Percentiles rank a stretch among this genome's conserved stretches.
Conservation (phyloP, 2,329 filamentous ascomycete genomes). For the Hypoxylon sp. region DNA sequence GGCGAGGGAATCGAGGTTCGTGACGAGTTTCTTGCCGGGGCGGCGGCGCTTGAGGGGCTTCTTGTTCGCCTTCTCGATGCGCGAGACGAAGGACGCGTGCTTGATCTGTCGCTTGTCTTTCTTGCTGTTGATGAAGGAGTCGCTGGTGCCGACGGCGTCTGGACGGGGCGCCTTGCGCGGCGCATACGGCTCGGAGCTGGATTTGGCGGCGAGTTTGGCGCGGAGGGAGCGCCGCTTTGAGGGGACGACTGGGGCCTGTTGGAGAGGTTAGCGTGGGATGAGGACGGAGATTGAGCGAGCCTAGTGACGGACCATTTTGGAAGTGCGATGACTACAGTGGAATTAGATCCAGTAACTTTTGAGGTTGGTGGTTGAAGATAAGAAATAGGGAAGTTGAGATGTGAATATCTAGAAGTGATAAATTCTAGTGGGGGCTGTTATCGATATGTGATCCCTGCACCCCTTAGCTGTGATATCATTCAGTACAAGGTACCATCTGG, state of each 20-base stretch:
- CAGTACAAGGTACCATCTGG: no score
- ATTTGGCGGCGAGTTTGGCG: constrained; percentile 66
- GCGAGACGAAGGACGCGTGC: constrained; percentile 82
- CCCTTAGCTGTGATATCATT: not conserved
- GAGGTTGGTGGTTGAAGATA: not conserved
- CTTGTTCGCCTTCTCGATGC: constrained; percentile 72
- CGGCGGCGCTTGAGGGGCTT: constrained; percentile 74
- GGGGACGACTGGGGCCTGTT: constrained; percentile 59
- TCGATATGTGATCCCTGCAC: constrained; percentile 3
- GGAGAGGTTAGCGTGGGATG: constrained; percentile 14
- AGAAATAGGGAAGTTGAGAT: not conserved
- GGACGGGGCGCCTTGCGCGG: constrained; percentile 66
- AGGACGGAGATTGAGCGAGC: not conserved
- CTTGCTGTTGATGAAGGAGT: constrained; percentile 78
- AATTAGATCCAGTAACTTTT: not conserved
- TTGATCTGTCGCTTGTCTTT: constrained; percentile 87
- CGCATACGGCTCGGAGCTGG: constrained; percentile 62
- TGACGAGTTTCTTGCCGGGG: constrained; percentile 81
- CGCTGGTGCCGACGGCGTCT: constrained; percentile 60
- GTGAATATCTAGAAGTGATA: constrained; percentile 12
- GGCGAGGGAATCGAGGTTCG: constrained; percentile 80
- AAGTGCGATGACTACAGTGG: not conserved
- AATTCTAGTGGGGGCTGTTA: constrained; percentile 31
- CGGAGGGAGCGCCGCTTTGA: constrained; percentile 70
- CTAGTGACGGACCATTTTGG: constrained; percentile 26